A percentile compares a stretch with the other conserved stretches of the same genome.
Conservation (phyloP, 148 eudicot species). For the Camellia lanceoleosa region DNA sequence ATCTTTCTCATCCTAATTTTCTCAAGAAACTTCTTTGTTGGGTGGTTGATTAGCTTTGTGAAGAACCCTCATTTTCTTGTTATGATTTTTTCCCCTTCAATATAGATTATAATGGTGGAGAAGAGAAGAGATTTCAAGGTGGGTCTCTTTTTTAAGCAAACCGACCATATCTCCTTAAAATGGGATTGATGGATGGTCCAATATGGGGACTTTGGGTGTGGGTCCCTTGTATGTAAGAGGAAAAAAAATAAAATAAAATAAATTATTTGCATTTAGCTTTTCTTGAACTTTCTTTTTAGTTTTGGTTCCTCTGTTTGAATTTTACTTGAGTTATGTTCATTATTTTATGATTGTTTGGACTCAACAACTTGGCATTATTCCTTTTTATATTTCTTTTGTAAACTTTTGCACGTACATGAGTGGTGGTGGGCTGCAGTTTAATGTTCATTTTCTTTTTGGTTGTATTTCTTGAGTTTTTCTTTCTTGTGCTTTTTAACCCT, state of each 20-base stretch:
- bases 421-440: neutral
- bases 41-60: too few species aligned
- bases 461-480: neutral
- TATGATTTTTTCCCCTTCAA: neutral
- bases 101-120: slow-evolving; percentile 17
- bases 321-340: neutral
- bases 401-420: neutral
- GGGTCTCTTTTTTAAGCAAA: slow-evolving; percentile 8
- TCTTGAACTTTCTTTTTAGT: neutral
- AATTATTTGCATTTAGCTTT: slow-evolving; percentile 3
- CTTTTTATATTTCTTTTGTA: neutral
- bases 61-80: neutral
- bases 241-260: neutral
- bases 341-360: slow-evolving; percentile 6
- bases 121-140: slow-evolving; percentile 16
- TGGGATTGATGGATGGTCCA: neutral
- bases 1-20: neutral
- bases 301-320: slow-evolving; percentile 8
- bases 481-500: neutral
- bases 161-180: neutral
- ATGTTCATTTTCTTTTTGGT: neutral
- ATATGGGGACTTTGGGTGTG: neutral
- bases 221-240: neutral
- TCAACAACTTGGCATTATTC: neutral
- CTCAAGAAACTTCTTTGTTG: too few species aligned